These are phyloP conservation scores for Paecilomyces sp. DNA, from an alignment of 2,329 filamentous ascomycete genomes.

Conservation along the genomic window DNA sequence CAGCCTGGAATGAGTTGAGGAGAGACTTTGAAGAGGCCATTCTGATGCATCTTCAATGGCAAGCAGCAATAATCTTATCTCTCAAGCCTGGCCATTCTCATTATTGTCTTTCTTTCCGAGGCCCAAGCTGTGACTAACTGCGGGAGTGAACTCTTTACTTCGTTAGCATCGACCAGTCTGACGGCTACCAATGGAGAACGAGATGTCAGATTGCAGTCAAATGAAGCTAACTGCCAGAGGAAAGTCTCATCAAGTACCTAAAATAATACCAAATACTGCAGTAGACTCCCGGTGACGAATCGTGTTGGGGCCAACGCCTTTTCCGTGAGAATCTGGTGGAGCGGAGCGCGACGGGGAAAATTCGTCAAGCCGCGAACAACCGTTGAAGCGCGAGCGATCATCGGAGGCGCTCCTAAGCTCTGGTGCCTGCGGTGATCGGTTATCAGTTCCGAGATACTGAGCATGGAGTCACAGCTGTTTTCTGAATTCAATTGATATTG, in stretches of 20 bases:
- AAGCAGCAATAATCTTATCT: neutral
- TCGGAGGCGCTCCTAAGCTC: neutral
- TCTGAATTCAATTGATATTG: neutral
- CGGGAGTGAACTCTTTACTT: neutral
- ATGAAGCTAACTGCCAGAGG: neutral
- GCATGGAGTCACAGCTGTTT: neutral
- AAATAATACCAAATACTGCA: too few species aligned
- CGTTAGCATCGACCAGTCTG: neutral
- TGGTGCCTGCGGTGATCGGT: neutral
- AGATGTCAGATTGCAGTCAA: neutral
- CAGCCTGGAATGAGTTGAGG: constrained; percentile 19
- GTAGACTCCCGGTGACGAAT: neutral
- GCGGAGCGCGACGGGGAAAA: neutral
- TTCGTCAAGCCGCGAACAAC: neutral
- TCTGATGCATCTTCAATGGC: constrained; percentile 9
- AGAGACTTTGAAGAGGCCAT: constrained; percentile 13
- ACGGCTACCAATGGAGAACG: neutral
- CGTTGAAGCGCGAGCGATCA: neutral
- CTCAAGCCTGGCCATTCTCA: neutral
- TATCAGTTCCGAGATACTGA: neutral
- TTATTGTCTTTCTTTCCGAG: neutral
- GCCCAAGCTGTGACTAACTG: neutral
- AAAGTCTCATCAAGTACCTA: neutral
- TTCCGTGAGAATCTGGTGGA: neutral
- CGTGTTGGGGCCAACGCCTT: neutral